Base-by-base conservation (phyloP, 371 early-diverging fungal species). In the Capillidium heterosporum region DNA sequence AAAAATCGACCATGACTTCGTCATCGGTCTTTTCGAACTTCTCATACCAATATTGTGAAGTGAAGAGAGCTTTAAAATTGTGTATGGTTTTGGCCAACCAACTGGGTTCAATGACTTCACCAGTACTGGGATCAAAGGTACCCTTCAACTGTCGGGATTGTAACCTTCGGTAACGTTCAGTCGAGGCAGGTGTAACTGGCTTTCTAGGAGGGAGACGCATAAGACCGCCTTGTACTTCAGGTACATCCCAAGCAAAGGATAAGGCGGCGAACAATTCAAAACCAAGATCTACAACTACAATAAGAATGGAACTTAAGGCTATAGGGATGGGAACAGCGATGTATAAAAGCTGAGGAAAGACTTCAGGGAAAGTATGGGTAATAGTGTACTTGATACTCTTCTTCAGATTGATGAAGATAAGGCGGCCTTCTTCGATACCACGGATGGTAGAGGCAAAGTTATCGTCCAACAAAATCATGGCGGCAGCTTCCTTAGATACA, bases 401-500 rank as follows among this genome's bases (percentile, higher is more conserved):
- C 63, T 93, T 92, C 62, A 97, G 66, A 67, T 97, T 97, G 60
- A 76, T 70, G 68, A 96, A 96, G 60, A 93, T 91, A 59, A 95
- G 69, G 32, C 97, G 86, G 41, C 95, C 95, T 64, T 95, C 91
- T 63, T 85, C 63, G 32, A 65, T 56, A 41, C 61, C 61, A 17
- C 57, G 48, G 19, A 60, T 53, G 8, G 67, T 57, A 24, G 59
- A 58, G 23, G 62, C 61, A 58, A 60, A 61, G 27, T 63, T 62
- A 60, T 57, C 93, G 67, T 95, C 93, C 29, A 94, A 63, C 58
- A 98, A 67, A 59, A 98, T 89, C 91, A 98, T 96, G 48, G 89
- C 77, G 17, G 98, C 95, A n/a, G 95, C 94, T 59, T 96, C 93
- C 68, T 98, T 97, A 48, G 91, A 86, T 23, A 95, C 94, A 63